Conservation (phyloP, 495 filamentous ascomycete species). For the Friedmanniomyces endolithicus region DNA sequence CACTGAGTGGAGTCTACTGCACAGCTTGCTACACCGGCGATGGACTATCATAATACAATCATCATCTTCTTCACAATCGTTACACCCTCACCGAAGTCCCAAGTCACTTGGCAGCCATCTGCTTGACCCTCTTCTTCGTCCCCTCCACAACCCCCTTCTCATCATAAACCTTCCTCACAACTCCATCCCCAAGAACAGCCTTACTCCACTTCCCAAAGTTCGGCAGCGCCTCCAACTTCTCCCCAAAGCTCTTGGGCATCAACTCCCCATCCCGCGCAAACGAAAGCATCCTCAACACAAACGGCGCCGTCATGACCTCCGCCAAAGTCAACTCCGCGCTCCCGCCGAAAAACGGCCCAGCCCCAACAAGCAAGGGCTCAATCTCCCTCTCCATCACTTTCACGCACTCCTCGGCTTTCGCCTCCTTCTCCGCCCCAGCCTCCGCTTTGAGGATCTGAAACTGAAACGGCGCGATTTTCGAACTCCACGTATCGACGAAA, state of each 20-base stretch:
- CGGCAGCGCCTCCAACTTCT: constrained; percentile 44
- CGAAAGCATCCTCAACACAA: constrained; percentile 46
- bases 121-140: constrained; percentile 23
- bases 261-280: constrained; percentile 39
- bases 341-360: constrained; percentile 71
- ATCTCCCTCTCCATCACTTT: constrained; percentile 56
- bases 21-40: too few species aligned
- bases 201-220: constrained; percentile 57
- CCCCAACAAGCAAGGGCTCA: constrained; percentile 55
- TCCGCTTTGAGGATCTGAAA: constrained; percentile 33
- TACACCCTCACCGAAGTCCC: neutral
- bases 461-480: constrained; percentile 44
- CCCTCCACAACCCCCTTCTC: constrained; percentile 25
- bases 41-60: too few species aligned
- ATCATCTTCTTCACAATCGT: too few species aligned
- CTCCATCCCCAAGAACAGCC: constrained; percentile 49
- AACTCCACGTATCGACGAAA: constrained; percentile 64
- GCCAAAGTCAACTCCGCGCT: constrained; percentile 60
- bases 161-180: constrained; percentile 55
- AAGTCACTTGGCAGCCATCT: constrained; percentile 21
- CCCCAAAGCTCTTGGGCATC: constrained; percentile 36
- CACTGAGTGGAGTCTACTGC: too few species aligned
- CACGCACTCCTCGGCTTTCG: constrained; percentile 35
- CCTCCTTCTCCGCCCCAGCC: constrained; percentile 32
- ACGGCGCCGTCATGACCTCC: constrained; percentile 61